Conservation (phyloP, 73 alveolate genomes). For the Diophrys appendiculata region DNA sequence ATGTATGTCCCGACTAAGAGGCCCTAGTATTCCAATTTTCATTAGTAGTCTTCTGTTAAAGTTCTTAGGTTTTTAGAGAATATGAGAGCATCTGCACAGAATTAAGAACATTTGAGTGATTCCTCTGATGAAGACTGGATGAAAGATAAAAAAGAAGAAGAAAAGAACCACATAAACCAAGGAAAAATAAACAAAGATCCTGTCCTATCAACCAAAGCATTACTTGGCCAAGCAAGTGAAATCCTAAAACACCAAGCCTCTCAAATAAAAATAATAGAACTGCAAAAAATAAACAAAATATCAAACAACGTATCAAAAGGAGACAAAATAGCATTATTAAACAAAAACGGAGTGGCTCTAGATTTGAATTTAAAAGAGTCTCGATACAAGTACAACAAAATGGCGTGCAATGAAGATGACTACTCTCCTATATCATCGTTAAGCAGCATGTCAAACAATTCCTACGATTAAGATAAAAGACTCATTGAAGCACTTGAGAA, state of each 20-base stretch:
- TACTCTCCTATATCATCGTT: slow-evolving; percentile 6
- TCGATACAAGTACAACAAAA: too few species aligned
- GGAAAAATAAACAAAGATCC: too few species aligned
- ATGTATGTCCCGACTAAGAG: not conserved
- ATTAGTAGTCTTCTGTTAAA: not conserved
- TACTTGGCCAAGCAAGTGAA: slow-evolving; percentile 32
- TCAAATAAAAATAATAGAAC: slow-evolving; percentile 24
- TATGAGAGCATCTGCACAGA: slow-evolving; percentile 16
- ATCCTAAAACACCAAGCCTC: slow-evolving; percentile 30
- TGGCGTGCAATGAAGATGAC: too few species aligned
- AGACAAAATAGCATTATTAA: too few species aligned
- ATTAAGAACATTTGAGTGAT: too few species aligned
- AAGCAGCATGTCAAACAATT: not conserved
- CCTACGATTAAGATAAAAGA: not conserved
- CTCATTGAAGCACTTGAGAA: slow-evolving; percentile 5
- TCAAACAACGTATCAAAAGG: too few species aligned
- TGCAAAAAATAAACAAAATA: slow-evolving; percentile 11
- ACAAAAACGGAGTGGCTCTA: too few species aligned
- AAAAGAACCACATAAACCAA: too few species aligned
- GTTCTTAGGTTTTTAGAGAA: slow-evolving; percentile 24
- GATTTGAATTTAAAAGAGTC: too few species aligned
- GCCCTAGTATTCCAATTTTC: not conserved
- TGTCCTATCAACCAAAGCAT: slow-evolving; percentile 26
- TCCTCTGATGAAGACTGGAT: too few species aligned
- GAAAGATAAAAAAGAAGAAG: too few species aligned